Evolutionary conservation across 2,329 filamentous ascomycete genomes (phyloP), one percentile per base, ranked within the genome.

Genomic region (Xylaria sp.): DNA sequence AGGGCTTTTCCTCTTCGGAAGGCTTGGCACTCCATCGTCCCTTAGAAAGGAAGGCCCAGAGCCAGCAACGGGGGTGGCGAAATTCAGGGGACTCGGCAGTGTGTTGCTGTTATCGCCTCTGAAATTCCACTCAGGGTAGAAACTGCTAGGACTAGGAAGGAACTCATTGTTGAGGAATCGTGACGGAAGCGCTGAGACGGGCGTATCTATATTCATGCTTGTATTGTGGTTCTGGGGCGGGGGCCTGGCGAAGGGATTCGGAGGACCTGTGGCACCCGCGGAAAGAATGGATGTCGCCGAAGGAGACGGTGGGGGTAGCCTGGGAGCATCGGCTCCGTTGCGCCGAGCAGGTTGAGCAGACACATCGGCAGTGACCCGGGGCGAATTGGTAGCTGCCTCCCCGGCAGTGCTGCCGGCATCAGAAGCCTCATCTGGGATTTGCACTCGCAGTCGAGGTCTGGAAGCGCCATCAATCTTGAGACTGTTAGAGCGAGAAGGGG

Each of bases 231-330:
- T 86, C 33, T 94, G 93, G 4, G 92, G 94, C 31, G 91, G 88
- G 0, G 95, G 96, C 51, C 95, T 88, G 8, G 96, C 96, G 79
- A 98, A 99, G 0, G 96, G 96, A 79, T 99, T 99, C 1, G 94
- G 94, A 15, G 96, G 96, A 0, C 96, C 96, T 46, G 91, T 92
- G 9, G 96, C 95, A 49, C 96, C 96, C 0, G 96, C 96, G 57
- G 94, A 97, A 64, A 98, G 85, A 7, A 98, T 85, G 2, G 94
- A 90, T 25, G 92, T 92, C 2, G 94, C 92, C 36, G 94, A 97
- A 0, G 96, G 95, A 1, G 96, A 98, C 0, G 96, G 96, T 8
- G 95, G 95, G 20, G 96, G 96, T 6, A 99, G 86, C 2, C 90
- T 89, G 74, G 91, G 88, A 5, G 86, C 89, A 55, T 89, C 83